These are phyloP conservation scores for Xylaria sp. DNA, from an alignment of 2,329 filamentous ascomycete genomes.

Conservation along the genomic window DNA sequence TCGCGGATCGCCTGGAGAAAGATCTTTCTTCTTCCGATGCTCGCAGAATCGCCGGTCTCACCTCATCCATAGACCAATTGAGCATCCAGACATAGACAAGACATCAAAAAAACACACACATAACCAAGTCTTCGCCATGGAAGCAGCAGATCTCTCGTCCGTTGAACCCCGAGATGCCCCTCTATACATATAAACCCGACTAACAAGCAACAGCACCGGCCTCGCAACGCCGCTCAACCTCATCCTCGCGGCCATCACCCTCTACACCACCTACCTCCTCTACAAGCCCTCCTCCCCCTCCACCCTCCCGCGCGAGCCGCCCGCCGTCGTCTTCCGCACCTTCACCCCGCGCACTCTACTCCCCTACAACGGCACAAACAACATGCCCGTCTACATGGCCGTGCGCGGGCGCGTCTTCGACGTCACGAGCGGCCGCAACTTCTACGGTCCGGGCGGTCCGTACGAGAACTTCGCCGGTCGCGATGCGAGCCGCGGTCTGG, in stretches of 20 bases:
- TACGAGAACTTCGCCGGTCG: conserved; percentile 95
- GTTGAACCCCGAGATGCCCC: neutral
- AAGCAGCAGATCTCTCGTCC: conserved; percentile 21
- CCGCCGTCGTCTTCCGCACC: conserved; percentile 58
- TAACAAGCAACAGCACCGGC: conserved; percentile 32
- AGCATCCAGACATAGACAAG: conserved; percentile 44
- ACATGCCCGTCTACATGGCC: conserved; percentile 77
- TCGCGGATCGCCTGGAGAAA: neutral
- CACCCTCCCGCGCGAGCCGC: conserved; percentile 46
- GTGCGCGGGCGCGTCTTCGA: conserved; percentile 90
- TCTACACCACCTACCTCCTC: conserved; percentile 55
- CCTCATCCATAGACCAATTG: neutral
- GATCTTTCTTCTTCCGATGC: neutral
- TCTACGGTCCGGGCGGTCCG: conserved; percentile 91
- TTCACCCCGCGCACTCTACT: conserved; percentile 78
- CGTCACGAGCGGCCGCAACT: conserved; percentile 78
- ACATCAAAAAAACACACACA: conserved; percentile 52
- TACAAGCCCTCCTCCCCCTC: conserved; percentile 45
- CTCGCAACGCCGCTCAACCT: conserved; percentile 59
- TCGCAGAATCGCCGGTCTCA: neutral
- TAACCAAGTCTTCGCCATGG: conserved; percentile 44
- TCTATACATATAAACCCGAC: neutral
- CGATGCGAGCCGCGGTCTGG: conserved; percentile 82
- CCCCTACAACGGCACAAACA: conserved; percentile 73
- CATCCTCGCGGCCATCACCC: conserved; percentile 50